These are phyloP conservation scores for Akanthomyces uredinophilus DNA, from an alignment of 2,329 filamentous ascomycete species.

Conservation along the genomic window DNA sequence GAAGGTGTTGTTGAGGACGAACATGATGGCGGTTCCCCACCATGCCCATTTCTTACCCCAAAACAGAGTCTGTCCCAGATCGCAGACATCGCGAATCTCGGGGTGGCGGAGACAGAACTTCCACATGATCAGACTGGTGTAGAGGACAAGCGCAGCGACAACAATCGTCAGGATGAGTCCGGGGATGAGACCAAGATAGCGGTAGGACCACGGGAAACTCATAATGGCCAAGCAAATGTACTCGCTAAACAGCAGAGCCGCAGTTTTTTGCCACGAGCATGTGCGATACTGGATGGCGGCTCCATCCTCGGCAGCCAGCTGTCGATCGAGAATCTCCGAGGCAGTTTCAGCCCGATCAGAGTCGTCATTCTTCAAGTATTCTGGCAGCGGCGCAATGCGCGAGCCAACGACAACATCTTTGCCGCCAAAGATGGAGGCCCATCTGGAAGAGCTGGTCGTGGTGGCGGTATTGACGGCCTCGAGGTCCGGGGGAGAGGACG, in stretches of 20 bases:
- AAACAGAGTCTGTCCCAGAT: constrained; percentile 93
- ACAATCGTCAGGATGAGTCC: constrained; percentile 76
- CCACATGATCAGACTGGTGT: constrained; percentile 63
- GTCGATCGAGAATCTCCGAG: constrained; percentile 50
- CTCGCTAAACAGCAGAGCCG: constrained; percentile 84
- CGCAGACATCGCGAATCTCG: constrained; percentile 86
- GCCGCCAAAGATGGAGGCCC: constrained; percentile 35
- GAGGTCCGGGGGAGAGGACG: constrained; percentile 13
- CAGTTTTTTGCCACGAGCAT: constrained; percentile 94
- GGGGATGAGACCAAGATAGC: constrained; percentile 78
- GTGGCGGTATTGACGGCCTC: constrained; percentile 12
- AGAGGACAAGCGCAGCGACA: constrained; percentile 72
- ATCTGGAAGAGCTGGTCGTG: constrained; percentile 23
- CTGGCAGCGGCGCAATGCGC: constrained; percentile 45
- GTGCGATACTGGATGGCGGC: constrained; percentile 87
- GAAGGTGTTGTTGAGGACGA: constrained; percentile 89
- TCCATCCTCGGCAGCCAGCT: constrained; percentile 70
- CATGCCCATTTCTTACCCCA: constrained; percentile 66
- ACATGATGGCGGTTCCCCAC: constrained; percentile 72
- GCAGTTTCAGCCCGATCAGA: constrained; percentile 42
- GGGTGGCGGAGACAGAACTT: constrained; percentile 88
- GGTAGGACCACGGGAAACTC: constrained; percentile 94
- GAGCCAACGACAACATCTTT: constrained; percentile 40
- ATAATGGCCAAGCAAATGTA: constrained; percentile 92
- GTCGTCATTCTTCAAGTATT: constrained; percentile 36